Evolutionary conservation across 257 asterid genomes (phyloP).

Genomic region (Perilla frutescens): DNA sequence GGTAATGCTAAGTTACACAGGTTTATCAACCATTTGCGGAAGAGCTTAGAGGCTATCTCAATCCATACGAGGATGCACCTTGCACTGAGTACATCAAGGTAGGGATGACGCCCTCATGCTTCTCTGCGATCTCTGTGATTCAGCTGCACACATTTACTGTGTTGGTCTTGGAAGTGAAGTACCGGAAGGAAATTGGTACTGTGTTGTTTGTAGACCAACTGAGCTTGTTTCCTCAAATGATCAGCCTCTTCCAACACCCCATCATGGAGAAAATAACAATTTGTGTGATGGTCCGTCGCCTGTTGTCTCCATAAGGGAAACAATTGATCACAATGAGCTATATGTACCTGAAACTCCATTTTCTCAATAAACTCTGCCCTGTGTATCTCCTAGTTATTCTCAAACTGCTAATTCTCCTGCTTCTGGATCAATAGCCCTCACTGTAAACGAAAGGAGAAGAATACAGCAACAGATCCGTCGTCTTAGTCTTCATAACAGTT

Average conservation of each 20-base stretch:
- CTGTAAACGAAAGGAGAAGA: slow-evolving; percentile 63
- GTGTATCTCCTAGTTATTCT: background rate
- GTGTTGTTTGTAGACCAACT: slow-evolving; percentile 75
- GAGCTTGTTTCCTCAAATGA: slow-evolving; percentile 49
- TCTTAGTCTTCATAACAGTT: slow-evolving; percentile 41
- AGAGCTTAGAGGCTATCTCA: slow-evolving; percentile 71
- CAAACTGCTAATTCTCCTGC: slow-evolving; percentile 17
- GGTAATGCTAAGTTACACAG: slow-evolving; percentile 39
- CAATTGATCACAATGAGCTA: slow-evolving; percentile 64
- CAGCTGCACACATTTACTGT: slow-evolving; percentile 78
- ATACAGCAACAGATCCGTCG: slow-evolving; percentile 66
- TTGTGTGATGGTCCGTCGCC: slow-evolving; percentile 50
- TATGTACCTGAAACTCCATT: slow-evolving; percentile 62
- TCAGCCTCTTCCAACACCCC: slow-evolving; percentile 44
- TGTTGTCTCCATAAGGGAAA: slow-evolving; percentile 36
- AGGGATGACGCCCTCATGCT: slow-evolving; percentile 83
- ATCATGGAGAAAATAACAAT: slow-evolving; percentile 45
- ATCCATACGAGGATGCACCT: slow-evolving; percentile 62
- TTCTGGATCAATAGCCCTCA: slow-evolving; percentile 54
- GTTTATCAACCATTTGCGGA: slow-evolving; percentile 86
- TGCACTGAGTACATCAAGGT: slow-evolving; percentile 74
- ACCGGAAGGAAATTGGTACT: slow-evolving; percentile 88
- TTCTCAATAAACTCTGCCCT: slow-evolving; percentile 42
- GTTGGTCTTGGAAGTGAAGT: slow-evolving; percentile 80
- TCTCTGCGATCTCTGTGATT: slow-evolving; percentile 82